Percentiles rank a stretch among this genome's conserved stretches.
Evolutionary conservation across 176 grass and related monocot species (phyloP).

Genomic region (Poa annua): DNA sequence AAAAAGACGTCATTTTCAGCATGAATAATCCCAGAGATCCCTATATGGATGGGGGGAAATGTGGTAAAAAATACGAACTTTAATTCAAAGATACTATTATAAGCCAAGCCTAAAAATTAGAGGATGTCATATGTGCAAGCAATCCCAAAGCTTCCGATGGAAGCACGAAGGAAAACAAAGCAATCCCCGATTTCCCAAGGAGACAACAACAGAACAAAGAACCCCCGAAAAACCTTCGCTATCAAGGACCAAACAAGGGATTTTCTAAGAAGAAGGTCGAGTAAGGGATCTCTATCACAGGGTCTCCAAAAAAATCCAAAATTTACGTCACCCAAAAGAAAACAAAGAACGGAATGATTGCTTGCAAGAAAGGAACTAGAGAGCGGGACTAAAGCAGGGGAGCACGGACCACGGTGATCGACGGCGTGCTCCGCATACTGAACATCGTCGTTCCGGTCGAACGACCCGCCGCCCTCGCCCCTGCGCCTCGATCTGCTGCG

Average conservation of each 20-base stretch:
- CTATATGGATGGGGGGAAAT: not conserved
- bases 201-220: not conserved
- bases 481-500: conserved; percentile 58
- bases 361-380: not conserved
- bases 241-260: conserved; percentile 28
- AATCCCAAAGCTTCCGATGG: conserved; percentile 24
- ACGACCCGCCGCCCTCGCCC: conserved; percentile 36
- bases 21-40: not conserved
- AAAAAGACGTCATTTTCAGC: conserved; percentile 17
- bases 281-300: conserved; percentile 27
- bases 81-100: not conserved
- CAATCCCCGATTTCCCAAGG: conserved; percentile 17
- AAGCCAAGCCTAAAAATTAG: conserved; percentile 17
- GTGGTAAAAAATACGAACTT: not conserved
- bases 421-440: not conserved
- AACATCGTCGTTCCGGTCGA: conserved; percentile 31
- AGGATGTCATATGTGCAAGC: conserved; percentile 36
- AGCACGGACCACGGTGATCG: conserved; percentile 45
- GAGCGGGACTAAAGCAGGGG: not conserved
- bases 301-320: not conserved
- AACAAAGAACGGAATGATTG: not conserved
- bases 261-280: not conserved
- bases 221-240: conserved; percentile 30
- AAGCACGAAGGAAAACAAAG: not conserved
- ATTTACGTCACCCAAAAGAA: not conserved